Evolutionary conservation across 2,329 filamentous ascomycete genomes (phyloP).

Genomic region (Teratosphaeria viscida): DNA sequence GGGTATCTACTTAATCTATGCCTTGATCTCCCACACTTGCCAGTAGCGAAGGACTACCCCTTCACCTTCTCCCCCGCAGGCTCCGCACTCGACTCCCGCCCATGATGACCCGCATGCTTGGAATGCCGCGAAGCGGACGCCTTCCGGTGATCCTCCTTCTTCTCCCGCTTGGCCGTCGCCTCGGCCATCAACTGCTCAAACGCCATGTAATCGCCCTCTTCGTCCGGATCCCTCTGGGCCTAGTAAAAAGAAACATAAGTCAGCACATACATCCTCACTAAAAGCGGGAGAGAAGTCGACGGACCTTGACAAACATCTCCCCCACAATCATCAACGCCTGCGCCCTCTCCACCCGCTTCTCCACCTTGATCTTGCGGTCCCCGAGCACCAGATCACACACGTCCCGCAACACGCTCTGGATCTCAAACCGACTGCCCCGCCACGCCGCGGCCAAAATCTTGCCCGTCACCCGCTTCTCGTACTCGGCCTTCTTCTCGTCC

Average conservation of each 20-base stretch:
- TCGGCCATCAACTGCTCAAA: conserved; percentile 98
- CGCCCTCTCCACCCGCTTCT: conserved; percentile 83
- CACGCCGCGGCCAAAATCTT: conserved; percentile 97
- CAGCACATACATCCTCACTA: background rate
- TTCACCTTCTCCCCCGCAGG: background rate
- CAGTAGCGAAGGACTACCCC: too few relatives aligned
- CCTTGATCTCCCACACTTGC: too few relatives aligned
- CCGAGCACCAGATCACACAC: conserved; percentile 85
- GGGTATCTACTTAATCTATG: too few relatives aligned
- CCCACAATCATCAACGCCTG: conserved; percentile 82
- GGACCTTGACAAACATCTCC: conserved; percentile 78
- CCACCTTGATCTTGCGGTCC: conserved; percentile 63
- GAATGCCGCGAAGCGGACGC: conserved; percentile 26
- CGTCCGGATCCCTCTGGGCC: conserved; percentile 82
- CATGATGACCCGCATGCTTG: conserved; percentile 30
- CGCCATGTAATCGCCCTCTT: conserved; percentile 97
- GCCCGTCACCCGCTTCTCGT: conserved; percentile 88
- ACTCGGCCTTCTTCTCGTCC: conserved; percentile 91
- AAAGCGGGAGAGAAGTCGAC: conserved; percentile 19
- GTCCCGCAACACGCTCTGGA: conserved; percentile 87
- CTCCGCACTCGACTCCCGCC: background rate
- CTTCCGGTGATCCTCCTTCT: conserved; percentile 62
- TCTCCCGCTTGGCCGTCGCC: conserved; percentile 87
- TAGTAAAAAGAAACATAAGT: conserved; percentile 28
- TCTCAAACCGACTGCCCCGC: conserved; percentile 95